Evolutionary conservation across 129 eudicot genomes (phyloP).

Genomic region (Silybum marianum): DNA sequence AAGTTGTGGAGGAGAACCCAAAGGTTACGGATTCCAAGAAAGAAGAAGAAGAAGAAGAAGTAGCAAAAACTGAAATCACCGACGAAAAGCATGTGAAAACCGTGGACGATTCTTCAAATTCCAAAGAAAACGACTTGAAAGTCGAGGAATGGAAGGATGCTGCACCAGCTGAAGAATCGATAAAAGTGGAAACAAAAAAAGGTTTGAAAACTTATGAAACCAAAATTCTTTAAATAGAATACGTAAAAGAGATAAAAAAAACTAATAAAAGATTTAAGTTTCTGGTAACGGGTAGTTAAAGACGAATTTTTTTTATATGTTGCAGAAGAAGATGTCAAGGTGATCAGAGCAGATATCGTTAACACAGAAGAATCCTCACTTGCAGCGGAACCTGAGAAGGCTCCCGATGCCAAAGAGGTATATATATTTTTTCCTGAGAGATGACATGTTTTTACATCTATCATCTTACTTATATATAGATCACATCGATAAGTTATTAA

Average conservation of each 20-base stretch:
- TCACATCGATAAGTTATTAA: slow-evolving; percentile 5
- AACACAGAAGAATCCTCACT: slow-evolving; percentile 8
- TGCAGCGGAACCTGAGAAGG: slow-evolving; percentile 18
- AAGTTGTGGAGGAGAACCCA: background rate
- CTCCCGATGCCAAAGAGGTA: slow-evolving; percentile 20
- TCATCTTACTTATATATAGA: background rate
- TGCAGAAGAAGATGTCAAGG: slow-evolving; percentile 33
- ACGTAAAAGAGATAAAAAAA: slow-evolving; percentile 8
- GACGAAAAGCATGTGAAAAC: slow-evolving; percentile 14
- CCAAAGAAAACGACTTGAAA: background rate
- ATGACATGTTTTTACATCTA: background rate
- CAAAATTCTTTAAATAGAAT: background rate
- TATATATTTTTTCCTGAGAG: background rate
- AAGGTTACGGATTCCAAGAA: background rate
- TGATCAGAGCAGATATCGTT: slow-evolving; percentile 12
- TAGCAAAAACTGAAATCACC: background rate
- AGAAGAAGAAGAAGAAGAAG: background rate
- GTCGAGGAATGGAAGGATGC: slow-evolving; percentile 18
- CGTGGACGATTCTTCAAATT: slow-evolving; percentile 6
- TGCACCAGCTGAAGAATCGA: slow-evolving; percentile 10
- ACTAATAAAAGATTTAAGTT: background rate
- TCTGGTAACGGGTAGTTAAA: background rate
- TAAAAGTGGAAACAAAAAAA: slow-evolving; percentile 28
- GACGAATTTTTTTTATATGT: background rate
- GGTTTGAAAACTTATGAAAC: slow-evolving; percentile 11